These are phyloP conservation scores for Millerozyma miso DNA, from an alignment of 805 yeast genomes.

Conservation along the genomic window DNA sequence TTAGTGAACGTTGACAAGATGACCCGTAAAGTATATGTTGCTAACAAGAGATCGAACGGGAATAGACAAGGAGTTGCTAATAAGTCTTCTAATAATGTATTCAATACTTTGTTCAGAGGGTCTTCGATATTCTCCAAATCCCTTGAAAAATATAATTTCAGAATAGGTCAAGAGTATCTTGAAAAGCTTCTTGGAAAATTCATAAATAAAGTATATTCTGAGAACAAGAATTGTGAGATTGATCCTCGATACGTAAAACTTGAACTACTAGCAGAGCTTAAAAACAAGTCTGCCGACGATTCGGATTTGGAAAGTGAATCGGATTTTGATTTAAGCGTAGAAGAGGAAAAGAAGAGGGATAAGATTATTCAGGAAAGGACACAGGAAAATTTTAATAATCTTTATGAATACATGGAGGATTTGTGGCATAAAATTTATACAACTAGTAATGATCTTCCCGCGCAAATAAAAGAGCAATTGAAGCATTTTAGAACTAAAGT, in stretches of 20 bases:
- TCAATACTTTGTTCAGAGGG: conserved; percentile 63
- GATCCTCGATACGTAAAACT: conserved; percentile 63
- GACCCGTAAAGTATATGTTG: conserved; percentile 40
- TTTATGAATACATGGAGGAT: conserved; percentile 48
- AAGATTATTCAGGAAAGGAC: conserved; percentile 27
- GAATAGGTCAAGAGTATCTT: conserved; percentile 77
- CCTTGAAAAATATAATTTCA: conserved; percentile 67
- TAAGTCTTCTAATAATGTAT: conserved; percentile 26
- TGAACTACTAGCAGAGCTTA: conserved; percentile 25
- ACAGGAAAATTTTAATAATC: conserved; percentile 43
- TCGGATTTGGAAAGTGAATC: conserved; percentile 14
- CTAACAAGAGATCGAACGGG: conserved; percentile 18
- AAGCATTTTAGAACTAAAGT: conserved; percentile 59
- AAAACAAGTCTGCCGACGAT: conserved; percentile 21
- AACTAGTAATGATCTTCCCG: conserved; percentile 74
- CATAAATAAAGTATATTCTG: conserved; percentile 48
- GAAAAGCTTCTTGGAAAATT: conserved; percentile 70
- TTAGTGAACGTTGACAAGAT: conserved; percentile 45
- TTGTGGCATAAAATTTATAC: conserved; percentile 64
- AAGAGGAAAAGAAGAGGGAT: conserved; percentile 24
- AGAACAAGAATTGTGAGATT: conserved; percentile 64
- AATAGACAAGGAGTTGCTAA: conserved; percentile 4
- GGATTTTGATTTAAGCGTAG: conserved; percentile 25
- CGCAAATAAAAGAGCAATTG: conserved; percentile 59
- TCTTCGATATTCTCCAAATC: conserved; percentile 80